Percentiles rank a stretch among this genome's conserved stretches.
These are phyloP conservation scores for Lentinula edodes DNA, from an alignment of 768 basidiomycete species.

Conservation along the genomic window DNA sequence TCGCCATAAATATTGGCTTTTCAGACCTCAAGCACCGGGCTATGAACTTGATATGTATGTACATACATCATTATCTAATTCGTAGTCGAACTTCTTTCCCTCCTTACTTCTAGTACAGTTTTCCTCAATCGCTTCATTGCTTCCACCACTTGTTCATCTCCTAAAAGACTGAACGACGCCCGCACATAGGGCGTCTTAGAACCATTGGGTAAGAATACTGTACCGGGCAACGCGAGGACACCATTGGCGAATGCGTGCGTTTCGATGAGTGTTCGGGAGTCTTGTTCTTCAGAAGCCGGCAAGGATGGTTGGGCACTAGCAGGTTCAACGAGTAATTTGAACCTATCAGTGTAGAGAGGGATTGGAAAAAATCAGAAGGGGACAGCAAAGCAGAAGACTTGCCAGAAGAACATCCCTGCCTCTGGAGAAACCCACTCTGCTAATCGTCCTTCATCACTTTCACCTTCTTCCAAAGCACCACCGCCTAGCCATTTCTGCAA, in stretches of 20 bases:
- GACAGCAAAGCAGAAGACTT: slow-evolving; percentile 20
- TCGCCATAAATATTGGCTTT: too few relatives aligned
- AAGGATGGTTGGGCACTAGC: slow-evolving; percentile 3
- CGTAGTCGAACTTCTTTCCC: background rate
- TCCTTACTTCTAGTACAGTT: slow-evolving; percentile 24
- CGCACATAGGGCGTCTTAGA: slow-evolving; percentile 70
- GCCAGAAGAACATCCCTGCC: slow-evolving; percentile 91
- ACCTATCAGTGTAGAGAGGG: slow-evolving; percentile 39
- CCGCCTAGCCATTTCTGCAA: slow-evolving; percentile 65
- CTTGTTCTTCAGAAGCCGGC: slow-evolving; percentile 34
- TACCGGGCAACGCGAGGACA: slow-evolving; percentile 87
- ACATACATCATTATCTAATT: background rate
- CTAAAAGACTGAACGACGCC: slow-evolving; percentile 72
- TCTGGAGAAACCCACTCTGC: slow-evolving; percentile 70
- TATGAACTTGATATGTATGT: background rate
- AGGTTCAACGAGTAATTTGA: slow-evolving; percentile 52
- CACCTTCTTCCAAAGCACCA: background rate
- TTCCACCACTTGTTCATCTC: slow-evolving; percentile 65
- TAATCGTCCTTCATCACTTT: slow-evolving; percentile 30
- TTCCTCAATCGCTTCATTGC: slow-evolving; percentile 57
- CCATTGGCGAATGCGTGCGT: slow-evolving; percentile 74
- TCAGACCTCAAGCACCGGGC: background rate
- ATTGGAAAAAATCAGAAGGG: background rate
- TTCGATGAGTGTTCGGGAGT: slow-evolving; percentile 69
- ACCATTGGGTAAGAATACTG: slow-evolving; percentile 71